Percentiles rank a stretch among this genome's conserved stretches.
phyloP scores from a whole-genome alignment of 2,329 filamentous ascomycete species.

The Cladosporium sp. region DNA sequence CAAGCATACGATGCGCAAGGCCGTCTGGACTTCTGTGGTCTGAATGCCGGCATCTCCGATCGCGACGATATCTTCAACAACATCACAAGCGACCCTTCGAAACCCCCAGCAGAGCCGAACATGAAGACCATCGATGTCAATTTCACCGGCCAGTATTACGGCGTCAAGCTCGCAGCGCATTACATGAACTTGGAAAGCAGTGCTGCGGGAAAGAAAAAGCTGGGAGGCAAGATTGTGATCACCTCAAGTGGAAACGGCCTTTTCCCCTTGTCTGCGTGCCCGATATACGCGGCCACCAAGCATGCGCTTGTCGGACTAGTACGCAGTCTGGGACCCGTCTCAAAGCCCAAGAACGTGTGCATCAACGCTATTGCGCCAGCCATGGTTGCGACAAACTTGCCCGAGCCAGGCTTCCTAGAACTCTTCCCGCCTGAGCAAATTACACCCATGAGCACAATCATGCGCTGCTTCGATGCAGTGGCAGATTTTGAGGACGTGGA shows the following conservation, averaged over 20 bases:
- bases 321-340: constrained; percentile 37
- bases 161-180: constrained; percentile 40
- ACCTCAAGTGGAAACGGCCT: constrained; percentile 38
- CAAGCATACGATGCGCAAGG: constrained; percentile 27
- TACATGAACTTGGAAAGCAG: constrained; percentile 35
- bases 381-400: constrained; percentile 42
- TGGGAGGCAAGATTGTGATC: constrained; percentile 37
- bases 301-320: constrained; percentile 45
- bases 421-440: constrained; percentile 42
- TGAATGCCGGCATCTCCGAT: constrained; percentile 40
- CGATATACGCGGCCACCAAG: constrained; percentile 46
- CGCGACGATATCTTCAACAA: constrained; percentile 38
- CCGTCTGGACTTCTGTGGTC: constrained; percentile 36
- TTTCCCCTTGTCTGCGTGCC: constrained; percentile 37
- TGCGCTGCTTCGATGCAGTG: constrained; percentile 42
- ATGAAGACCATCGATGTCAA: constrained; percentile 39
- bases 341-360: constrained; percentile 39
- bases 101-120: constrained; percentile 35
- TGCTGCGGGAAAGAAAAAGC: constrained; percentile 22
- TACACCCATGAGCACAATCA: constrained; percentile 43
- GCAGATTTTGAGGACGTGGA: constrained; percentile 29
- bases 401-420: constrained; percentile 40
- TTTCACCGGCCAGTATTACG: constrained; percentile 37
- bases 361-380: constrained; percentile 45
- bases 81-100: constrained; percentile 23